Evolutionary conservation across 306 rosid species (phyloP).

Genomic region (Rosa lucieae): DNA sequence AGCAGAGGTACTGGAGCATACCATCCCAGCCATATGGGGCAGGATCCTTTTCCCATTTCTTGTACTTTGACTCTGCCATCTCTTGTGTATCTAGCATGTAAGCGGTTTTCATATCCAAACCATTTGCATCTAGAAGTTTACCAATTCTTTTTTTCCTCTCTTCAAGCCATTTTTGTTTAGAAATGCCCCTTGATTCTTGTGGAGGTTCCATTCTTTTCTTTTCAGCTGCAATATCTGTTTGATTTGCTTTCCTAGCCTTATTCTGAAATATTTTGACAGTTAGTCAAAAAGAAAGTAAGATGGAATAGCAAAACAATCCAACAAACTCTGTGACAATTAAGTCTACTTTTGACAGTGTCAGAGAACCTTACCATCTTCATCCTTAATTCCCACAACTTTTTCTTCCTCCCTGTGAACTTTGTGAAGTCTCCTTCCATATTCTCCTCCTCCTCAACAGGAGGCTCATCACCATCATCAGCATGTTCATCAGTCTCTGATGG

Average conservation of each 20-base stretch:
- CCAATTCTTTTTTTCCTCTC: constrained; percentile 92
- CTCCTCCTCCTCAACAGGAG: constrained; percentile 15
- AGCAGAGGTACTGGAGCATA: constrained; percentile 32
- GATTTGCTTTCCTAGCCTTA: constrained; percentile 88
- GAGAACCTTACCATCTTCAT: constrained; percentile 70
- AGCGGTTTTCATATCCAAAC: constrained; percentile 80
- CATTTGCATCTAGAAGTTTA: constrained; percentile 92
- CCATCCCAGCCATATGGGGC: constrained; percentile 99
- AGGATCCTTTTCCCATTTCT: constrained; percentile 98
- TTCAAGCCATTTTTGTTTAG: constrained; percentile 96
- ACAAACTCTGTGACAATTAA: neutral
- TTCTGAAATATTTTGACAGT: constrained; percentile 42
- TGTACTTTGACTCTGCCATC: constrained; percentile 77
- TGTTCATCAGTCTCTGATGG: constrained; percentile 19
- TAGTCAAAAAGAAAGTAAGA: neutral
- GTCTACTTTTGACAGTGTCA: neutral
- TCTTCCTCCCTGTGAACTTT: constrained; percentile 62
- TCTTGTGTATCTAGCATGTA: constrained; percentile 96
- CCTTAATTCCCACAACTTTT: constrained; percentile 78
- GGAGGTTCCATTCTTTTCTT: constrained; percentile 96
- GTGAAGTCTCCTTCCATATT: constrained; percentile 27
- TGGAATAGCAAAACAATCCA: constrained; percentile 1
- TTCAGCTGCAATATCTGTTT: constrained; percentile 83
- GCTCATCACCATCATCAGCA: constrained; percentile 24
- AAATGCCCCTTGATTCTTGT: constrained; percentile 83